Evolutionary conservation across 2,329 filamentous ascomycete species (phyloP), one percentile per base, ranked within the genome.

Genomic region (Aspergillus pseudonomiae): DNA sequence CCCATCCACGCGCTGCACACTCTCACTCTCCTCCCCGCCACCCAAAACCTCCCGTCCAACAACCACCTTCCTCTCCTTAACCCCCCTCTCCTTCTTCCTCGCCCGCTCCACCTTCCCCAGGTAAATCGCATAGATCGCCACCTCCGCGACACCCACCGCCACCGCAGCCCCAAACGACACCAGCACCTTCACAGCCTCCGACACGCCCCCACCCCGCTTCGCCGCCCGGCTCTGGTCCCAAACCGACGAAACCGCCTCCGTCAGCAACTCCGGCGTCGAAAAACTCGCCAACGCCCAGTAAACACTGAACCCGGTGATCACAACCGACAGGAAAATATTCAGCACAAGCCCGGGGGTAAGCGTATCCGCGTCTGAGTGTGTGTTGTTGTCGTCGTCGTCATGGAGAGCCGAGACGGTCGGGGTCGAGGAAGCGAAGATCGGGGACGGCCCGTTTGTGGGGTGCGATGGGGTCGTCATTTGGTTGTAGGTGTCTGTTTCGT

Each of bases 301-400:
- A 3, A 80, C 78, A 32, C 79, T 79, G 60, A 80, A 79, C 28
- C 80, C 81, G n/a, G 81, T 83, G 52, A 94, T 92, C 3, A 94
- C 81, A 59, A 97, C 91, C 58, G 92, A 96, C 59, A 97, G 84
- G 45, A 97, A 80, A 57, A 98, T 93, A 76, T 98, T 99, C 71
- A 96, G 84, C 58, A 98, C 93, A 9, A 98, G 83, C 48, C 78
- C 80, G 0, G 80, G 79, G 2, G 77, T 79, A 48, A 82, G 72
- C 67, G 87, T 81, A 62, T 84, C 83, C 9, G 68, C 55, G 59
- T 76, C 65, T 21, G 43, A 24, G 6, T 80, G 6, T 3, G 58
- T 24, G 81, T 72, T 62, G 85, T 59, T 16, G 4, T 74, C 46
- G 81, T 72, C 63, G 85, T 59, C n/a, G 4, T 74, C 46, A 75